Conservation (phyloP, 441 rosid genomes). For the Eugenia klotzschiana region DNA sequence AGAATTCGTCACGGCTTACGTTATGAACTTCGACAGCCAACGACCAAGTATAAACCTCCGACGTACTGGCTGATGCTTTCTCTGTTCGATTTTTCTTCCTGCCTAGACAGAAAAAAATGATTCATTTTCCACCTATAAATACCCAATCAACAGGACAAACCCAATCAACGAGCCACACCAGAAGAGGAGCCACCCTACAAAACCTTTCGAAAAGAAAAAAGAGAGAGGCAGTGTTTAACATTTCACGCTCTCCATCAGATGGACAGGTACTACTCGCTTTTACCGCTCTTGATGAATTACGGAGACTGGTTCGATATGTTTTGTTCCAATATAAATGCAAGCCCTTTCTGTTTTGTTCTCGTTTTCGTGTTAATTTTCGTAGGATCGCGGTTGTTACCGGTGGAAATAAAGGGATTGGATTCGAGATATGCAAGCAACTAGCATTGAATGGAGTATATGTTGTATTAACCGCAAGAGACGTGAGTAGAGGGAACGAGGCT, state of each 20-base stretch:
- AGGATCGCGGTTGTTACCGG: neutral
- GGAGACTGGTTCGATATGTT: neutral
- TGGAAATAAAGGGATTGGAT: neutral
- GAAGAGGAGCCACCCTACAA: neutral
- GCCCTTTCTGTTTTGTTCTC: neutral
- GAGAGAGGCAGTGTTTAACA: neutral
- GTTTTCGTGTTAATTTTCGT: neutral
- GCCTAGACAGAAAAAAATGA: neutral
- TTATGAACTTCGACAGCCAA: neutral
- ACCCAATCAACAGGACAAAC: neutral
- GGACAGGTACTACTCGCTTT: neutral
- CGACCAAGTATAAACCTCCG: neutral
- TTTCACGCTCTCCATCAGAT: neutral
- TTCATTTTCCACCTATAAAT: neutral
- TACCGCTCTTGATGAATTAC: neutral
- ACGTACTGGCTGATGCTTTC: neutral
- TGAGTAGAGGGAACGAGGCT: neutral
- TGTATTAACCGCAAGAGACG: conserved; percentile 4
- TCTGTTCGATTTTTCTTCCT: neutral
- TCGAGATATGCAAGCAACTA: neutral
- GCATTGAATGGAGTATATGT: neutral
- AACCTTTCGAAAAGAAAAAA: neutral
- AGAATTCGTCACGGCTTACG: neutral
- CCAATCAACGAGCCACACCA: neutral
- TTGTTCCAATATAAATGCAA: neutral